Conservation (phyloP, 345 rosid species). For the Pugionium cornutum region DNA sequence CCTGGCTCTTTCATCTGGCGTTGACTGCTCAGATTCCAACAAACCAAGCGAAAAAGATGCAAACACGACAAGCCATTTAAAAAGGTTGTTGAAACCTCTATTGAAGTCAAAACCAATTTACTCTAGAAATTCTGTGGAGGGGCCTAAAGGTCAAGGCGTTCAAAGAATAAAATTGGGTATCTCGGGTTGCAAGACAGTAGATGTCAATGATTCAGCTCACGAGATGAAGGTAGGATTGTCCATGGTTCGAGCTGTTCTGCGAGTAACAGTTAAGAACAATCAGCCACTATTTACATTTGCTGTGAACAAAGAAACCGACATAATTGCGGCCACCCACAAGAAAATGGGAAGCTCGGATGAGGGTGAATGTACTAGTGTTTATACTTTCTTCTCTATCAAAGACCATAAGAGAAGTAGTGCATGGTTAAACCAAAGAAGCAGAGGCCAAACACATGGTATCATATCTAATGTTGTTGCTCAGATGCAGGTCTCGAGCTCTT, state of each 20-base stretch:
- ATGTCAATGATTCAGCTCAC: conserved; percentile 45
- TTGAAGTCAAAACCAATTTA: conserved; percentile 57
- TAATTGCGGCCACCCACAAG: conserved; percentile 79
- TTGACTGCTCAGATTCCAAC: conserved; percentile 38
- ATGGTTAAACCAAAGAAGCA: conserved; percentile 76
- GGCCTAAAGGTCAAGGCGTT: conserved; percentile 41
- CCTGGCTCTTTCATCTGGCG: conserved; percentile 43
- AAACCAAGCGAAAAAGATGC: conserved; percentile 45
- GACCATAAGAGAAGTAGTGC: conserved; percentile 69
- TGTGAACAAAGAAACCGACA: conserved; percentile 62
- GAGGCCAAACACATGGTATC: conserved; percentile 60
- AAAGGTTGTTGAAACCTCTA: conserved; percentile 78
- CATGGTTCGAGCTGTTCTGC: conserved; percentile 68
- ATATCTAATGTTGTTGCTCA: conserved; percentile 71
- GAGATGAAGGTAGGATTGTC: conserved; percentile 51
- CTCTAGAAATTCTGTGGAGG: conserved; percentile 42
- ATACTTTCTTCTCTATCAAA: conserved; percentile 66
- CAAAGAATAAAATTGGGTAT: conserved; percentile 49
- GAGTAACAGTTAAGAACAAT: conserved; percentile 68
- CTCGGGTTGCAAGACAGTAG: conserved; percentile 39
- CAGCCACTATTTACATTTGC: conserved; percentile 81
- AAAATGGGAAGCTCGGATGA: conserved; percentile 50
- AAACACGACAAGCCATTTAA: conserved; percentile 78
- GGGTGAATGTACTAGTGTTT: conserved; percentile 59
- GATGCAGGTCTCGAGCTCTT: conserved; percentile 60